These are phyloP conservation scores for Saccharomycopsis javanensis DNA, from an alignment of 805 yeast species.

Conservation along the genomic window DNA sequence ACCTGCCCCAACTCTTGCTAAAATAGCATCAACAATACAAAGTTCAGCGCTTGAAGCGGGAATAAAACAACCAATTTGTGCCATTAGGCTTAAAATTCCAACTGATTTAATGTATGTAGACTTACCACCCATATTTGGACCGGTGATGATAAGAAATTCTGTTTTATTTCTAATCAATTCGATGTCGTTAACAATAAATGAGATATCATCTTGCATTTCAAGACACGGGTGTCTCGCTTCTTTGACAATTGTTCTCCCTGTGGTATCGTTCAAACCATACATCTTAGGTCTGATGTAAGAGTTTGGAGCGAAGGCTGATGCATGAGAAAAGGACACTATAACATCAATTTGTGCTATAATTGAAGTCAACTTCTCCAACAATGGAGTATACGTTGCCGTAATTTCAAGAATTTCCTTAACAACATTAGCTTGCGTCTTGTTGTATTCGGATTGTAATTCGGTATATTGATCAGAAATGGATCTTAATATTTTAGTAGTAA, in stretches of 20 bases:
- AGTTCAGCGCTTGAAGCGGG: slow-evolving; percentile 76
- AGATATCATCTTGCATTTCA: slow-evolving; percentile 83
- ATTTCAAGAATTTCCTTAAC: slow-evolving; percentile 78
- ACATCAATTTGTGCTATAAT: slow-evolving; percentile 74
- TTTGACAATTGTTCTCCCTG: slow-evolving; percentile 43
- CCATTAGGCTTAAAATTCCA: slow-evolving; percentile 79
- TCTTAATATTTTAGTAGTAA: slow-evolving; percentile 62
- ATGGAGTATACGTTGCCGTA: slow-evolving; percentile 71
- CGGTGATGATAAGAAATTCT: slow-evolving; percentile 80
- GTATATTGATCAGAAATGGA: slow-evolving; percentile 49
- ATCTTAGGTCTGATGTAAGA: slow-evolving; percentile 72
- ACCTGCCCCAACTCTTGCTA: slow-evolving; percentile 98
- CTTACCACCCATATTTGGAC: slow-evolving; percentile 98
- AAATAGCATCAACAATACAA: slow-evolving; percentile 78
- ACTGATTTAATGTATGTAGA: slow-evolving; percentile 86
- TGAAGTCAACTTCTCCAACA: slow-evolving; percentile 57
- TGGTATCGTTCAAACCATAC: slow-evolving; percentile 38
- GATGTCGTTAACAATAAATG: slow-evolving; percentile 91
- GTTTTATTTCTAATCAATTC: slow-evolving; percentile 42
- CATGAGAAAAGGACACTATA: slow-evolving; percentile 75
- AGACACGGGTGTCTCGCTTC: slow-evolving; percentile 93
- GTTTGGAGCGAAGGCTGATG: slow-evolving; percentile 69
- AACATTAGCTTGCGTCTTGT: slow-evolving; percentile 62
- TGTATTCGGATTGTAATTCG: slow-evolving; percentile 56
- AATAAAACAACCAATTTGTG: slow-evolving; percentile 82